Evolutionary conservation across 768 basidiomycete species (phyloP), one percentile per base, ranked within the genome.

Genomic region (Boletus insuetus): DNA sequence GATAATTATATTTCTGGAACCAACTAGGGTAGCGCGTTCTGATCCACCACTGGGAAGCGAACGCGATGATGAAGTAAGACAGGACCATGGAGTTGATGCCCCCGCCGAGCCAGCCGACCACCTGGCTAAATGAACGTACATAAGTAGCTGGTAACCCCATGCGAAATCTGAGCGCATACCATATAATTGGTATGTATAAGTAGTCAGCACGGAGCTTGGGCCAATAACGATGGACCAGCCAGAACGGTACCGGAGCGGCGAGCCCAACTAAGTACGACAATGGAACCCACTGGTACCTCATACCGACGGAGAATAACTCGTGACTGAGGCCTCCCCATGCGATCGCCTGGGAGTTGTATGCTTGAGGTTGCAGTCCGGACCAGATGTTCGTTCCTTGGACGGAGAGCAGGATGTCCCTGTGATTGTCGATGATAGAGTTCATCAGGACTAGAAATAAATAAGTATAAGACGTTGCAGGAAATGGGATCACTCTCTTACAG

Each of bases 351-450:
- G 66, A 69, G 29, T 69, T 66, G 45, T 69, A 69, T 48, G 53
- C 48, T 35, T 69, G 69, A 4, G 59, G 54, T 47, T 66, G 69
- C 17, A 68, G 67, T 1, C 67, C 69, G 3, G 69, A 66, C 67
- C 69, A 69, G 22, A 68, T 62, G 39, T 63, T 64, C 22, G 83
- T 82, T 24, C 82, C 82, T 60, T 85, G 72, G 1, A 81, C 75
- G 10, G 76, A 78, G 20, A 84, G 67, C 10, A 86, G 66, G 32
- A 82, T 79, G 0, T 76, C 74, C 2, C 75, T 73, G 49, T 83
- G 79, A 39, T 67, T 74, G 49, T 74, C 72, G 62, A 86, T 75
- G 53, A 86, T 81, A 2, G 76, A 75, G 58, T 81, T 83, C 83
- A 84, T 83, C 46, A 86, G 63, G 41, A 83, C 78, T 70, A 75